Base-by-base conservation (phyloP, 108 stramenopile species). In the Craspedostauros australis region DNA sequence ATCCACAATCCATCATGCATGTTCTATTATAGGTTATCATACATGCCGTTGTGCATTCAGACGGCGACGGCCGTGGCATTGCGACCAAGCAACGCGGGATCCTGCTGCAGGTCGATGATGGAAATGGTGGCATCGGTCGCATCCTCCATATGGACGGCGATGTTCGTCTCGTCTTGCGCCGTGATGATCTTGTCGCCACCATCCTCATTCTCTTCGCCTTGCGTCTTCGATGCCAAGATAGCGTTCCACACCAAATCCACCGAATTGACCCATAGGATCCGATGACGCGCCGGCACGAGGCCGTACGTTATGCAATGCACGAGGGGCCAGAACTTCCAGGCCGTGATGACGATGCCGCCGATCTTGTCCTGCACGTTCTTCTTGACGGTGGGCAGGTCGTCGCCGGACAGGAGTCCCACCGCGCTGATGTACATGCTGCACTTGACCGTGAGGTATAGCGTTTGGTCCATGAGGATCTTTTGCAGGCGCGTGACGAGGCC, bases 381-480 rank as follows among this genome's bases (percentile, higher is more conserved):
- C 22, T 44, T 50, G 3, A 71, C 61, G 23, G 75, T 79, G 77
- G n/a, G 60, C 37, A 18, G 73, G 19, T 89, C 82, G 31, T 64
- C 57, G 6, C 93, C 93, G 30, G 74, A 70, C 41, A 96, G 41
- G 14, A 94, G 38, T 2, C 86, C 85, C 1, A 96, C 83, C 20
- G 89, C 81, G 20, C 73, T 57, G 33, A 91, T 94, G 62, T 96
- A 96, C 29, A 93, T 72, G 56, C 76, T 76, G 45, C 93, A 94
- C 50, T 96, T 96, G 50, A 90, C 66, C 4, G 79, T 63, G 34
- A 96, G 76, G 55, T 96, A 96, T 36, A 94, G 71, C 12, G 91
- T 88, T 69, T 96, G 95, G 62, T 96, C 95, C 90, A 96, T 92
- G 20, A 96, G 39, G 48, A 96, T 94, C 75, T 96, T 96, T 64